Evolutionary conservation across 2,329 filamentous ascomycete genomes (phyloP), one percentile per base, ranked within the genome.

Genomic region (Epichloe baconii): DNA sequence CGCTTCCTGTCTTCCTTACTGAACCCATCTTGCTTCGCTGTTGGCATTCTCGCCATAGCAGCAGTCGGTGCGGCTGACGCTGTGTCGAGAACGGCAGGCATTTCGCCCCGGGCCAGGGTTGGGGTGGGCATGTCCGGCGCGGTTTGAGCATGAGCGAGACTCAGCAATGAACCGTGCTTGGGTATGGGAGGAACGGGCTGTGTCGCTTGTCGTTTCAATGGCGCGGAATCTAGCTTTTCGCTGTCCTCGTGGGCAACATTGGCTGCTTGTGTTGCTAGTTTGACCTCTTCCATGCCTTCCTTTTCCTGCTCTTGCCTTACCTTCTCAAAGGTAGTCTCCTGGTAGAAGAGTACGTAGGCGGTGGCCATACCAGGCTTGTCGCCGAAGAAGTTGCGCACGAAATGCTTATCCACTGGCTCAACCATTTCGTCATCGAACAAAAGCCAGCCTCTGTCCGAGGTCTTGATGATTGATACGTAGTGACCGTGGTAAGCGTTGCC

Each of bases 381-480:
- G 15, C 93, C 93, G 61, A 98, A 98, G 69, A 98, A 98, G 65
- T 95, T 96, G 57, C 85, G 81, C 38, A 98, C 93, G 62, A 94
- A 98, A 63, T 86, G 84, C 68, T 96, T 96, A 66, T 96, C 89
- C 5, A 98, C 93, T 0, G 93, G 93, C 66, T 98, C 93, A 4
- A 98, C 93, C 81, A 97, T 89, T 69, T 98, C 93, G 61, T 98
- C 93, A 59, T 98, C 93, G 60, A 98, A 98, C 5, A 98, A 71
- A 42, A 98, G 72, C 93, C 93, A 98, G 31, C 93, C 93, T 49
- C 88, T 82, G 63, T 97, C 93, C 62, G 94, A 84, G 0, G 93
- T 97, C 70, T 98, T 98, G 72, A 98, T 90, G 50, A 98, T 93
- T 5, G 90, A 89, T 35, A 98, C 89, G 60, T 98, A 98, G 66